Percentiles rank a stretch among this genome's conserved stretches.
These are phyloP conservation scores for Ceratocystis ficicola DNA, from an alignment of 2,329 filamentous ascomycete genomes.

Conservation along the genomic window DNA sequence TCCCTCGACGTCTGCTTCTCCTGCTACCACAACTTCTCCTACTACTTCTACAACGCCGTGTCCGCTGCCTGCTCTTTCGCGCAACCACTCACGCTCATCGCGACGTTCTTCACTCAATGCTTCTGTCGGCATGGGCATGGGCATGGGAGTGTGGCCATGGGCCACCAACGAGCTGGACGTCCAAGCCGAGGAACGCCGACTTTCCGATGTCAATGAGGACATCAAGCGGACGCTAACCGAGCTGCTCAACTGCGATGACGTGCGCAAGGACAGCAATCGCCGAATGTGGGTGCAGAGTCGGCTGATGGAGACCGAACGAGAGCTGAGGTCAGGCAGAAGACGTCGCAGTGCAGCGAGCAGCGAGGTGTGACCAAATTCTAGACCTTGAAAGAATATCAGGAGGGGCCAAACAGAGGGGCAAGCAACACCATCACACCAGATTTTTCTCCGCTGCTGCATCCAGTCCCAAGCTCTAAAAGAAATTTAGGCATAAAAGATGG, in stretches of 20 bases:
- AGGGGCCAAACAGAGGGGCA: not conserved
- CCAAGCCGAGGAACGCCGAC: slow-evolving; percentile 37
- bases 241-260: slow-evolving; percentile 47
- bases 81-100: not conserved
- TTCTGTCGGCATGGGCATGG: slow-evolving; percentile 5
- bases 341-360: slow-evolving; percentile 32
- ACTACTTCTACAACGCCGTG: slow-evolving; percentile 47
- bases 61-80: slow-evolving; percentile 31
- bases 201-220: slow-evolving; percentile 46
- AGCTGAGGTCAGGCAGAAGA: slow-evolving; percentile 42
- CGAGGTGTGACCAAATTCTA: not conserved
- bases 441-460: not conserved
- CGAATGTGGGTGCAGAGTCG: slow-evolving; percentile 48
- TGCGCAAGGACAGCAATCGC: slow-evolving; percentile 40
- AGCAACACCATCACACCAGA: not conserved
- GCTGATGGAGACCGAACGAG: slow-evolving; percentile 49
- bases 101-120: slow-evolving; percentile 11
- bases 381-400: not conserved
- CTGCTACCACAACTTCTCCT: slow-evolving; percentile 24
- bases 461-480: not conserved
- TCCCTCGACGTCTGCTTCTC: not conserved
- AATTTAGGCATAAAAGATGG: not conserved
- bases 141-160: slow-evolving; percentile 7
- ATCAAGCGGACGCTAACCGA: slow-evolving; percentile 51
- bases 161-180: slow-evolving; percentile 31